phyloP scores from a whole-genome alignment of 345 rosid species.

The Salix purpurea region DNA sequence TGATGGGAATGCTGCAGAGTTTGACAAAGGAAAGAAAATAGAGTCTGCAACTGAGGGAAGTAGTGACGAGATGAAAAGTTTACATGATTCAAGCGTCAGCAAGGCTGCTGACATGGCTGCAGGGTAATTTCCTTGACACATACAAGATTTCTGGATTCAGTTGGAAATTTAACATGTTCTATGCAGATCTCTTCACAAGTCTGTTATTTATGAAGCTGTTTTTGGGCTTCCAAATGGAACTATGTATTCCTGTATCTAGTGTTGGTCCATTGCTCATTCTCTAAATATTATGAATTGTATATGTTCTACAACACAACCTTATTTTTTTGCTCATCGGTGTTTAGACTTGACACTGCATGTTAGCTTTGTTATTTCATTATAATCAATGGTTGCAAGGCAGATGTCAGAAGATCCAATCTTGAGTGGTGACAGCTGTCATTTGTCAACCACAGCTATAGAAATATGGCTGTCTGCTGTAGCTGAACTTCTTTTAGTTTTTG shows the following conservation, averaged over 20 bases:
- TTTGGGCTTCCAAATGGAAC: neutral
- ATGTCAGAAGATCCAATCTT: neutral
- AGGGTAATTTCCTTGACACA: constrained; percentile 48
- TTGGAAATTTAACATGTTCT: too few relatives aligned
- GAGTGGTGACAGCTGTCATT: neutral
- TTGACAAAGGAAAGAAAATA: constrained; percentile 80
- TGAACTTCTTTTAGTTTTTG: neutral
- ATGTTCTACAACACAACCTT: neutral
- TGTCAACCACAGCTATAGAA: neutral
- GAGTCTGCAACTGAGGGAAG: constrained; percentile 57
- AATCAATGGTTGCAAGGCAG: neutral
- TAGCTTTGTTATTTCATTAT: neutral
- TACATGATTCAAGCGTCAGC: constrained; percentile 74
- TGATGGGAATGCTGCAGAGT: constrained; percentile 48
- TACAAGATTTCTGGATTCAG: neutral
- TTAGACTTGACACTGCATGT: neutral
- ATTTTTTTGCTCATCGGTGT: neutral
- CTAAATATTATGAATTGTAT: too few relatives aligned
- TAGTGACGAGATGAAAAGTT: constrained; percentile 68
- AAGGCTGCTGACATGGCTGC: constrained; percentile 98
- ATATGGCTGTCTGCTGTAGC: neutral
- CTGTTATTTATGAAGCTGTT: neutral
- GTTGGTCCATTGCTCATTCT: neutral
- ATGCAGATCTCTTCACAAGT: neutral
- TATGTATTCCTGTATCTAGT: neutral